Conservation (phyloP, 805 yeast genomes). For the Teunomyces tritomae region DNA sequence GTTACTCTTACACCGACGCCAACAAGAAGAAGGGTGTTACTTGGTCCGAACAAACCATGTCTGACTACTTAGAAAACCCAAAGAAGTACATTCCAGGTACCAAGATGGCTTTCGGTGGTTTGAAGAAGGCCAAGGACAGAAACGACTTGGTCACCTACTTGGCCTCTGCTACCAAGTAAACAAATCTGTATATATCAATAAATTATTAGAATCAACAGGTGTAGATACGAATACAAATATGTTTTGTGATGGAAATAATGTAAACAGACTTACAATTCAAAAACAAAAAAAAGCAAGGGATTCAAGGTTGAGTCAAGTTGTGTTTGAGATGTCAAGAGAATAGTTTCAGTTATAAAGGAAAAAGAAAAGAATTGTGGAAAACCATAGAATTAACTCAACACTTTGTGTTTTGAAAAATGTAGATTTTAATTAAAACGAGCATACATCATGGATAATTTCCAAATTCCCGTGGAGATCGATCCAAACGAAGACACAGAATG, state of each 20-base stretch:
- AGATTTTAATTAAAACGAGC: too few relatives aligned
- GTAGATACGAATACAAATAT: neutral
- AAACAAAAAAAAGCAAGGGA: too few relatives aligned
- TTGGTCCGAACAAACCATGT: constrained; percentile 87
- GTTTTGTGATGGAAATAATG: too few relatives aligned
- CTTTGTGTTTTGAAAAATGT: neutral
- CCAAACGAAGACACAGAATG: constrained; percentile 98
- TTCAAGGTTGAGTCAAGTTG: too few relatives aligned
- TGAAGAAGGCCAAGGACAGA: constrained; percentile 99
- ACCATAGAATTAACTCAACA: neutral
- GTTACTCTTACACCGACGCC: constrained; percentile 97
- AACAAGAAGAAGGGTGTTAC: constrained; percentile 91
- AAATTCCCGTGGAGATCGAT: constrained; percentile 83
- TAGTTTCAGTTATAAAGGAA: too few relatives aligned
- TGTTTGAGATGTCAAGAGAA: too few relatives aligned
- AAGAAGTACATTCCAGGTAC: constrained; percentile 99
- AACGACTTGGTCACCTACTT: constrained; percentile 92
- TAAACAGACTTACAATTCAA: too few relatives aligned
- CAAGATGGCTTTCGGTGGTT: constrained; percentile 99
- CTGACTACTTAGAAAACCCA: constrained; percentile 97
- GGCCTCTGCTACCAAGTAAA: constrained; percentile 41
- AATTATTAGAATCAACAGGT: neutral
- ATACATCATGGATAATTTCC: constrained; percentile 16
- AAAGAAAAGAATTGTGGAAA: neutral
- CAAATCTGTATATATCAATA: constrained; percentile 3